phyloP scores from a whole-genome alignment of 2,329 filamentous ascomycete genomes.

The Rutstroemia sp. region DNA sequence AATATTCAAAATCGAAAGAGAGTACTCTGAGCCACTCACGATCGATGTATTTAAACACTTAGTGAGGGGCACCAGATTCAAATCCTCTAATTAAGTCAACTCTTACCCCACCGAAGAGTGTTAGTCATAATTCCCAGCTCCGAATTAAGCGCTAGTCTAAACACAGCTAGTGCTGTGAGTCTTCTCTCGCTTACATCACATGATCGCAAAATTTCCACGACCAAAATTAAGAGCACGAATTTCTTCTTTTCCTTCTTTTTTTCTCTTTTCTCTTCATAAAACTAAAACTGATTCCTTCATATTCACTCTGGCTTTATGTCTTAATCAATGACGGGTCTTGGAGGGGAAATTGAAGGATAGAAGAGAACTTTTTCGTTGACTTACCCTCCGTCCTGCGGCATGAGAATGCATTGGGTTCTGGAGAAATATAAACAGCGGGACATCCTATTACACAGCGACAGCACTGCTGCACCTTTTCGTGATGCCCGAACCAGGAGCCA shows the following conservation, averaged over 20 bases:
- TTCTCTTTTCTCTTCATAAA: constrained; percentile 34
- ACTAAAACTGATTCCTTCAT: constrained; percentile 42
- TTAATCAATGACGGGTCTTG: constrained; percentile 48
- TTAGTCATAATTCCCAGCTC: no score
- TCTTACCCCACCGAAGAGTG: no score
- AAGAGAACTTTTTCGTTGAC: constrained; percentile 41
- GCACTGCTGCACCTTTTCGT: not conserved
- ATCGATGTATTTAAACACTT: not conserved
- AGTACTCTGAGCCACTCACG: not conserved
- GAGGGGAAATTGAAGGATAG: constrained; percentile 66
- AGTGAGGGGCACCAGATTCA: not conserved
- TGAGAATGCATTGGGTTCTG: constrained; percentile 29
- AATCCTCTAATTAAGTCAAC: no score
- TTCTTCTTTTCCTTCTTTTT: not conserved
- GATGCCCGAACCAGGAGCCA: not conserved
- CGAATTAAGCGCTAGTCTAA: no score
- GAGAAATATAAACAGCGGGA: constrained; percentile 26
- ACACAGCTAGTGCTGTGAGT: no score
- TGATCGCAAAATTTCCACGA: not conserved
- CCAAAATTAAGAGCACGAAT: no score
- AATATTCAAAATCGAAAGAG: not conserved
- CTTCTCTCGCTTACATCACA: not conserved
- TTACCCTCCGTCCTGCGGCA: constrained; percentile 49
- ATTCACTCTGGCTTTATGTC: constrained; percentile 59
- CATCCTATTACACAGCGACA: constrained; percentile 8